Evolutionary conservation across 192 early-diverging fungal genomes (phyloP).

Genomic region (Spizellomyces sp.): DNA sequence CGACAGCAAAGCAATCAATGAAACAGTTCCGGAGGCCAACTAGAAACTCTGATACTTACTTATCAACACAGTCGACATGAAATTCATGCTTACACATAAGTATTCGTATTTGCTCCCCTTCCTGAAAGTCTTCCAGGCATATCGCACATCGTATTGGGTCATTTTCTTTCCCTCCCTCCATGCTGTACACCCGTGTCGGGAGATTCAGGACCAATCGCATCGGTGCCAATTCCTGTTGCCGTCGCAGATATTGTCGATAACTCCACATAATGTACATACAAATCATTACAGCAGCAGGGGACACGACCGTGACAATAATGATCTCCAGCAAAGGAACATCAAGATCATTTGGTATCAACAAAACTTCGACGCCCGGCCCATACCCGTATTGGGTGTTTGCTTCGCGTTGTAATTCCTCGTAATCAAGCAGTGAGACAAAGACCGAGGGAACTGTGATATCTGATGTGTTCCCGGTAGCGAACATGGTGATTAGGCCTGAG

Average conservation of each 20-base stretch:
- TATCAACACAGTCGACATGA: conserved; percentile 87
- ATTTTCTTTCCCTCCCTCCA: conserved; percentile 49
- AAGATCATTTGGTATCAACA: conserved; percentile 32
- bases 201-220: conserved; percentile 71
- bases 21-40: background rate
- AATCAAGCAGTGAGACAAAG: conserved; percentile 76
- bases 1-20: background rate
- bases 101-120: conserved; percentile 75
- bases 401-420: conserved; percentile 58
- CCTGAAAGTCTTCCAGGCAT: conserved; percentile 88
- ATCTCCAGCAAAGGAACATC: conserved; percentile 72
- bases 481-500: conserved; percentile 81
- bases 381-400: background rate
- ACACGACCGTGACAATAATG: conserved; percentile 75
- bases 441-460: conserved; percentile 87
- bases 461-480: conserved; percentile 76
- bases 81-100: conserved; percentile 90
- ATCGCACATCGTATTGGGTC: conserved; percentile 87
- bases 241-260: conserved; percentile 68
- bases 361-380: conserved; percentile 21
- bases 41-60: conserved; percentile 25
- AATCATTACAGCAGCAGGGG: conserved; percentile 21
- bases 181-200: conserved; percentile 66
- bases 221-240: conserved; percentile 76
- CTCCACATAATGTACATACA: conserved; percentile 28